Evolutionary conservation across 108 stramenopile species (phyloP), one percentile per base, ranked within the genome.

Genomic region (Cyclotella sp.): DNA sequence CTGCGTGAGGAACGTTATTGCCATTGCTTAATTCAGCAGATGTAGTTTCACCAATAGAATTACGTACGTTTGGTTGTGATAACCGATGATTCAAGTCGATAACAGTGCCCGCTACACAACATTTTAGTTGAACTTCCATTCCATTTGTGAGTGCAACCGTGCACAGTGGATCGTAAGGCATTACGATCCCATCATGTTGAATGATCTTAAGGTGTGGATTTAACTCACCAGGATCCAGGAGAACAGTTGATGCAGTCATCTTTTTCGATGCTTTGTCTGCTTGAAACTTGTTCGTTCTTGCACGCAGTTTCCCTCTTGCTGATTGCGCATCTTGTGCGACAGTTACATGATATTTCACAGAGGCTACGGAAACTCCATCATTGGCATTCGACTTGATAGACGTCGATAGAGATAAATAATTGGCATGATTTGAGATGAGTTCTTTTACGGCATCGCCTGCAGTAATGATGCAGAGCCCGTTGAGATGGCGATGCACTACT

Each of bases 381-480:
- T 21, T 26, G 19, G 24, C 49, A 27, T 62, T 51, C n/a, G 21
- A 16, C 40, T 26, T 26, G 1, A 9, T 47, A 42, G 13, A 22
- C 12, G 10, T 8, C 18, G 28, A 29, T 34, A 34, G n/a, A n/a
- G n/a, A n/a, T 16, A 27, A 28, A 18, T 63, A 3, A 8, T 49
- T 34, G 54, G 53, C 18, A 70, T 34, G 14, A 54, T 68, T 1
- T 5, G 47, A 8, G 22, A 18, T 58, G 5, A 30, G 6, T 22
- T 14, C 4, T 59, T 75, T 41, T 21, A 72, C 41, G 60, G 73
- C 54, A 7, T 84, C 51, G 0, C 89, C 90, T 15, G 85, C 90
- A 21, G 92, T 93, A 18, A 93, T 79, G n/a, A 93, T 79, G 71
- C 85, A 87, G 26, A 93, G 70, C 27, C 87, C 89, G 57, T 93